A percentile compares a stretch with the other conserved stretches of the same genome.
Evolutionary conservation across 1,284 basidiomycete species (phyloP).

Genomic region (Sphagnurus paluster): DNA sequence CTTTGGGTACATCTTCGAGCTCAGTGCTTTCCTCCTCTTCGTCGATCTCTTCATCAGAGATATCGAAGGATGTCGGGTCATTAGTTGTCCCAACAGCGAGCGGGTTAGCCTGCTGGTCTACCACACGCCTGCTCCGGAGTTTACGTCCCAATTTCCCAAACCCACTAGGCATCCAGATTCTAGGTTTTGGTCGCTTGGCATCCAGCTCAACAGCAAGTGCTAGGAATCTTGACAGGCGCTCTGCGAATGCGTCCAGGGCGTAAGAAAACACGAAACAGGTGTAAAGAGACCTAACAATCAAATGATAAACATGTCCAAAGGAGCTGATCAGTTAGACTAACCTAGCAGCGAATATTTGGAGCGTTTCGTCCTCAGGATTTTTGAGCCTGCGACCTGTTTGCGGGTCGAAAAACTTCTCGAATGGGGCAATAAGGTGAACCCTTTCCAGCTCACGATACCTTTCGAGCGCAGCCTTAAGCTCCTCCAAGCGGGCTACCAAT

Average conservation of each 20-base stretch:
- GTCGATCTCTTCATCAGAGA: constrained; percentile 4
- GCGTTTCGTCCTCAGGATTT: constrained; percentile 13
- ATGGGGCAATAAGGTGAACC: constrained; percentile 35
- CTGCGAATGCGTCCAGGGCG: constrained; percentile 38
- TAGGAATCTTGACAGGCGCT: constrained; percentile 32
- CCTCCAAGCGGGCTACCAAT: constrained; percentile 24
- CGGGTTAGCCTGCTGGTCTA: constrained; percentile 20
- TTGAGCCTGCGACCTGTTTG: constrained; percentile 29
- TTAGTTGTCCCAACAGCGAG: constrained; percentile 33
- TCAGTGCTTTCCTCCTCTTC: constrained; percentile 17
- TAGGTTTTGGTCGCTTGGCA: constrained; percentile 28
- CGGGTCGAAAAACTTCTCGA: constrained; percentile 38
- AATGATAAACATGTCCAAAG: background rate
- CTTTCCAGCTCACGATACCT: constrained; percentile 33
- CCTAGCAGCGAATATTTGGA: constrained; percentile 39
- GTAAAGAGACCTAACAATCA: constrained; percentile 42
- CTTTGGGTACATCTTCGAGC: constrained; percentile 9
- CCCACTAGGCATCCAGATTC: constrained; percentile 41
- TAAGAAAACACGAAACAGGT: constrained; percentile 43
- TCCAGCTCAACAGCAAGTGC: constrained; percentile 32
- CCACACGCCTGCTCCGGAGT: constrained; percentile 22
- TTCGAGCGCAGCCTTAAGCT: constrained; percentile 23
- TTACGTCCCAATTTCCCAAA: constrained; percentile 36
- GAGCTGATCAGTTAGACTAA: constrained; percentile 9
- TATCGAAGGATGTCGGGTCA: constrained; percentile 33